phyloP scores from a whole-genome alignment of 768 basidiomycete genomes.

The Lepiota venenata region DNA sequence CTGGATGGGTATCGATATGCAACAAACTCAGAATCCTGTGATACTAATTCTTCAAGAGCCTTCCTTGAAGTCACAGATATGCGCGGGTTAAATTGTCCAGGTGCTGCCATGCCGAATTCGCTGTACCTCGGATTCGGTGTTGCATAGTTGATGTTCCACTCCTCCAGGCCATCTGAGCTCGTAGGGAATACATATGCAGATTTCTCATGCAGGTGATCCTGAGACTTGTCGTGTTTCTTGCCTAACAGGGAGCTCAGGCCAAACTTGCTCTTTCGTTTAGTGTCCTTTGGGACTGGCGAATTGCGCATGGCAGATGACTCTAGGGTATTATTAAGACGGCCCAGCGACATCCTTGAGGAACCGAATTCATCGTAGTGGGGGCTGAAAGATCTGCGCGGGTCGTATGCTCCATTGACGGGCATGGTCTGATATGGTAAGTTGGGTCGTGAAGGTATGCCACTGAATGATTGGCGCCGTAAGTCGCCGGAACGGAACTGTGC shows the following conservation, averaged over 20 bases:
- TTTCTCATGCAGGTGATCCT: slow-evolving; percentile 16
- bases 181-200: slow-evolving; percentile 8
- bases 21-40: slow-evolving; percentile 82
- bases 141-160: slow-evolving; percentile 28
- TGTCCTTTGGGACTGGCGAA: slow-evolving; percentile 28
- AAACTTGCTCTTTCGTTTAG: slow-evolving; percentile 74
- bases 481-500: slow-evolving; percentile 60
- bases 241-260: slow-evolving; percentile 67
- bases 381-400: slow-evolving; percentile 33
- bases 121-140: slow-evolving; percentile 51
- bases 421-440: slow-evolving; percentile 49
- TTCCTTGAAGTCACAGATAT: slow-evolving; percentile 67
- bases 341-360: slow-evolving; percentile 56
- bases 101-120: slow-evolving; percentile 34
- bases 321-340: slow-evolving; percentile 34
- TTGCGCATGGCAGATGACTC: slow-evolving; percentile 20
- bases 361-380: slow-evolving; percentile 73
- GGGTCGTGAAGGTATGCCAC: slow-evolving; percentile 60
- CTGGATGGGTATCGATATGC: slow-evolving; percentile 85
- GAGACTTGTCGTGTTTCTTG: slow-evolving; percentile 38
- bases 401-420: slow-evolving; percentile 33
- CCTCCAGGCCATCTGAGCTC: slow-evolving; percentile 4
- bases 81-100: slow-evolving; percentile 35
- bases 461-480: slow-evolving; percentile 71
- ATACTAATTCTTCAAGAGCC: slow-evolving; percentile 74